Base-by-base conservation (phyloP, 352 stramenopile genomes). In the Globisporangium orthogonon region DNA sequence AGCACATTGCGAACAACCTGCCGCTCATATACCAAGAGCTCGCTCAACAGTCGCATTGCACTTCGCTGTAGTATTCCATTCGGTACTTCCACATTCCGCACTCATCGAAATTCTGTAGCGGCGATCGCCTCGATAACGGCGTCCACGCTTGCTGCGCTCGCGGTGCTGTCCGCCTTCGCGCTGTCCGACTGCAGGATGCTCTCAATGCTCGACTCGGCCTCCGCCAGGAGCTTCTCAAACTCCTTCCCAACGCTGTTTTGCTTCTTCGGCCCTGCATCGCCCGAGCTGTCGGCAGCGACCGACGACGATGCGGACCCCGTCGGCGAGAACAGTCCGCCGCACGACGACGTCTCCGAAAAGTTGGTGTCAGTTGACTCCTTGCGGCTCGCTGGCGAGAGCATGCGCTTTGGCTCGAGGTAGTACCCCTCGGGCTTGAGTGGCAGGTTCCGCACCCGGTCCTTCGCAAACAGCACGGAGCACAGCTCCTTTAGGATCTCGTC, bases 401-500 rank as follows among this genome's bases (percentile, higher is more conserved):
- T 60, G 41, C 75, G 74, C 58, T 89, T 91, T 0, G 81, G 73
- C 59, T 87, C 77, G 37, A 93, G 70, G 69, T 93, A 95, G 62
- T 86, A 91, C 3, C 83, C 85, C 54, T 93, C 85, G 1, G 85
- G 83, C 56, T 90, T 89, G 33, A 93, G 65, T 7, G 85, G 85
- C 39, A 95, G 62, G 18, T 66, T 86, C 41, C 78, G 76, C 29
- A 91, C 76, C 23, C 79, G 79, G 39, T 92, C 83, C 29, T 78
- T 80, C 1, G 83, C 81, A 52, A 93, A 91, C 2, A 93, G 63
- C 55, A 89, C 70, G 10, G 83, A 90, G 50, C 84, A 91, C 2
- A 95, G 70, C 61, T 95, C 85, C 61, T 93, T 93, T 3, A 95
- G 59, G 35, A 95, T 78, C 57, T 95, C 85, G 50, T 95, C 85